Evolutionary conservation across 148 eudicot species (phyloP), one percentile per base, ranked within the genome.

Genomic region (Silene latifolia): DNA sequence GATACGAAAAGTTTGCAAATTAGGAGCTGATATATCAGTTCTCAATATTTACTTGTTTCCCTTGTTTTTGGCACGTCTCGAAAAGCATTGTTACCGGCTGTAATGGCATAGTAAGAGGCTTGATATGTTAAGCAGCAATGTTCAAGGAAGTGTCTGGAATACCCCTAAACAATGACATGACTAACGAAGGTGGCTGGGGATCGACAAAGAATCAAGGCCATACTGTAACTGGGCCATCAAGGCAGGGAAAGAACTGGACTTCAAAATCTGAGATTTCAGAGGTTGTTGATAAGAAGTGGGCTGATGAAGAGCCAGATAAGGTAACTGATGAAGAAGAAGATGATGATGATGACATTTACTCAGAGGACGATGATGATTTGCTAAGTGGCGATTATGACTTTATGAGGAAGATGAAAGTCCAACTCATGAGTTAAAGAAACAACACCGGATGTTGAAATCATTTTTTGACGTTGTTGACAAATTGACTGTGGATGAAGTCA

Each of bases 341-440:
- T 4, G 83, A 83, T 27, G 84, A 80, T 4, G 83, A 83, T 21
- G 84, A 80, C 23, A 82, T 71, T 0, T 88, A 82, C 61, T 71
- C 42, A n/a, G 84, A 76, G 54, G 93, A 87, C 46, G 89, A 90
- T 71, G 91, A 89, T 65, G 90, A 87, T 35, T 75, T 82, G 20
- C 20, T 83, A 7, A 80, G 82, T 70, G 91, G 89, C 44, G 95
- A 74, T 8, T 82, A 72, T n/a, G n/a, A n/a, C n/a, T n/a, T n/a
- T n/a, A n/a, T 74, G 93, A 86, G 51, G 82, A 86, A 0, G 96
- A 93, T 82, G 87, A 69, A 1, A 83, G 82, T 71, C 80, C 81
- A 35, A 80, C 81, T 63, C 91, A 89, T 25, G 90, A 84, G 56
- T 76, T 89, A 3, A 79, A 81, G 60, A 90, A 89, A 79, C 77